Percentiles rank a stretch among this genome's conserved stretches.
Evolutionary conservation across 306 rosid species (phyloP).

Genomic region (apple (Malus domestica)): ASM211411v1 NC_041804.1:11430001-11430500

Average conservation of each 20-base stretch:
- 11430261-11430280: constrained; percentile 59
- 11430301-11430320: constrained; percentile 59
- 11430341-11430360: constrained; percentile 74
- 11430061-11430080: constrained; percentile 51
- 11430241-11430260: background rate
- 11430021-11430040: background rate
- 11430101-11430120: constrained; percentile 82
- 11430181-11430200: background rate
- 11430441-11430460: background rate
- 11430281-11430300: constrained; percentile 76
- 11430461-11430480: background rate
- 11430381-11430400: constrained; percentile 46
- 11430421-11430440: background rate
- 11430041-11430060: background rate
- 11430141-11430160: background rate
- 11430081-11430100: constrained; percentile 86
- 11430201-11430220: background rate
- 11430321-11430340: constrained; percentile 89
- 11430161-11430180: too few relatives aligned
- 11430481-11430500: constrained; percentile 55
- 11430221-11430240: background rate
- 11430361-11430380: constrained; percentile 73
- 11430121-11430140: constrained; percentile 68
- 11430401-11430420: background rate
- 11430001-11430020: background rate